A percentile compares a stretch with the other conserved stretches of the same genome.
phyloP scores from a whole-genome alignment of 208 protist species.

The Trypanosomatidae sp. region DNA sequence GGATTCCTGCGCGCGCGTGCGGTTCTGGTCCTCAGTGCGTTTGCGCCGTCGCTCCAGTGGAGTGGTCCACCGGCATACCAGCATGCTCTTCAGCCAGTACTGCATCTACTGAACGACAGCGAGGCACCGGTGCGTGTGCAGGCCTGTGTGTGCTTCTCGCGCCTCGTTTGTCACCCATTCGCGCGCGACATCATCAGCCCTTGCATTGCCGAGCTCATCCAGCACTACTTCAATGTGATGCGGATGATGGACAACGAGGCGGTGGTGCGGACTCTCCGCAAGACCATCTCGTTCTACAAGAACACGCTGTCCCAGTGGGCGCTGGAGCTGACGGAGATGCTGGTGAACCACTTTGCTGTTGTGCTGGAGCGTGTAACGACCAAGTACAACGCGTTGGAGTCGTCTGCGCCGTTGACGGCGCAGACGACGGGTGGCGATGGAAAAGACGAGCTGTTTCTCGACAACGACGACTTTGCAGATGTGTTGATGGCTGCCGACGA shows the following conservation, averaged over 20 bases:
- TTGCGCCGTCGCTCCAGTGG: conserved; percentile 69
- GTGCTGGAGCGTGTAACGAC: conserved; percentile 52
- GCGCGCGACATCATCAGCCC: conserved; percentile 78
- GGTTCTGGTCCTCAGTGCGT: conserved; percentile 72
- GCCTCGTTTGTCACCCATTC: conserved; percentile 70
- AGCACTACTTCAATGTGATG: conserved; percentile 92
- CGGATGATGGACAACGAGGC: conserved; percentile 90
- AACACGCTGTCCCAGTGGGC: conserved; percentile 88
- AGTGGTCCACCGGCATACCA: conserved; percentile 62
- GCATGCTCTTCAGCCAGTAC: conserved; percentile 47
- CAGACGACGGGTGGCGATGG: background rate
- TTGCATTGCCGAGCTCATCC: conserved; percentile 85
- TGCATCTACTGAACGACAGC: conserved; percentile 80
- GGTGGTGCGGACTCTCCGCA: conserved; percentile 87
- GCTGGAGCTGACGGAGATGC: conserved; percentile 74
- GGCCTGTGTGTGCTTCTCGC: conserved; percentile 82
- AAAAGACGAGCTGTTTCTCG: conserved; percentile 17
- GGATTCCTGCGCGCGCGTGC: conserved; percentile 86
- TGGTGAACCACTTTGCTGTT: conserved; percentile 76
- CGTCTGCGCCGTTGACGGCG: background rate
- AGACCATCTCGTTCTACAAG: conserved; percentile 85
- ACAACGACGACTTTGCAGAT: conserved; percentile 61
- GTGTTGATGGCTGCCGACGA: conserved; percentile 81
- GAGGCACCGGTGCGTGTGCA: conserved; percentile 88
- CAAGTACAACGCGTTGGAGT: conserved; percentile 53